Base-by-base conservation (phyloP, 306 rosid species). In the Rosa multiflora region DNA sequence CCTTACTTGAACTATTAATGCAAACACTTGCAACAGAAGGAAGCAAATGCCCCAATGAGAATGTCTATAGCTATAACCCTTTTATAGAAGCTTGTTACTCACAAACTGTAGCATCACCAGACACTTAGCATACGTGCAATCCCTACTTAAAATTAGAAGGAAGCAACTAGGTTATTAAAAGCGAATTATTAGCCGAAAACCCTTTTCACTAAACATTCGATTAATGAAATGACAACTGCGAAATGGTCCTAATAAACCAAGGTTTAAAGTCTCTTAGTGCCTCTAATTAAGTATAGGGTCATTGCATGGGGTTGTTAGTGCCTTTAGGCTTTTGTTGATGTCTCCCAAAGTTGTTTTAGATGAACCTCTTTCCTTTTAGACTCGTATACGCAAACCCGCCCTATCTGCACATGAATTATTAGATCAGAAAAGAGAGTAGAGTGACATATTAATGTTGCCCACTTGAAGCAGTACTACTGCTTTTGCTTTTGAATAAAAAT, bases 221-320 rank as follows among this genome's bases (percentile, higher is more conserved):
- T 5, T n/a, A 20, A 39, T 39, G 52, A 6, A 39, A 55, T n/a
- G 55, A 73, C 39, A n/a, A 75, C 44, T 59, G 44, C 59, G 61
- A 61, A 44, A 14, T 75, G 26, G 8, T 59, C 70, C 32, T 67
- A 23, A 42, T 43, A 43, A 8, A 15, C 10, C 21, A 17, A 23
- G 53, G 55, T 23, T 8, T 58, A 58, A 74, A 74, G 55, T 17
- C 20, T 43, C 20, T 43, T 44, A 61, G 70, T 61, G 70, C 70
- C 70, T 44, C 46, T 43, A 75, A 75, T 75, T 61, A 59, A 75
- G 78, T 61, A 75, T 44, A 42, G 18, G 20, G 46, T 59, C 9
- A 61, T 63, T 75, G 78, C 58, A 61, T 26, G 78, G 70, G 78
- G 10, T 61, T 44, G 75, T 47, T 75, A 5, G 58, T 48, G 70